Base-by-base conservation (phyloP, 2,329 filamentous ascomycete genomes). In the Pleoardoris graminearum region DNA sequence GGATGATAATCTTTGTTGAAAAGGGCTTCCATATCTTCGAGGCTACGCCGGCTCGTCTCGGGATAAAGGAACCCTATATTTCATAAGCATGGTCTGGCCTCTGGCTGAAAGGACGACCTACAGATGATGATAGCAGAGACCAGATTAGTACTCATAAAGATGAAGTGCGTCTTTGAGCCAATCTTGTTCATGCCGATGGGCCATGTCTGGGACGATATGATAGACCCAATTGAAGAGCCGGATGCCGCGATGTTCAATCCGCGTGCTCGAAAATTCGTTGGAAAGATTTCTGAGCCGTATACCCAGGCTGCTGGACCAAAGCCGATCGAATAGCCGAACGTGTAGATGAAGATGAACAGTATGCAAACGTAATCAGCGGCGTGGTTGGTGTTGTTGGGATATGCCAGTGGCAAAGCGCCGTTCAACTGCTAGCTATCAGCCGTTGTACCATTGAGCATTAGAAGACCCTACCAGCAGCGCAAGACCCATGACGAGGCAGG, bases 11-110 rank as follows among this genome's bases (percentile, higher is more conserved):
- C 35, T 8, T 55, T 53, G 41, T 75, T 75, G 75, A 87, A 86
- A 58, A 88, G 83, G 45, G 81, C 77, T 65, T 89, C 86, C 74
- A 89, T 86, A 66, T 88, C 85, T 69, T 89, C 86, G 25, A 88
- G 60, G 29, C 68, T 69, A 27, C 55, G 76, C 41, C 76, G 77
- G 22, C 79, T 80, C 5, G 81, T 84, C 64, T 84, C 82, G 0
- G 82, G 82, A 65, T 82, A 84, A 73, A 83, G 81, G 67, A 82
- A 45, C 57, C 58, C 57, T 63, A 19, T 19, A 39, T 11, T 6
- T 17, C 6, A 29, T 51, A 36, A 37, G 14, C 7, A 19, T 16
- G 14, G 16, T 41, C 1, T 12, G 10, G 21, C 10, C 16, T 21
- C 3, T 14, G 11, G 11, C 0, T 25, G 4, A 1, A 7, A 30